Percentiles rank a stretch among this genome's conserved stretches.
Evolutionary conservation across 2,329 filamentous ascomycete genomes (phyloP).

Genomic region (Hypocreales sp.): DNA sequence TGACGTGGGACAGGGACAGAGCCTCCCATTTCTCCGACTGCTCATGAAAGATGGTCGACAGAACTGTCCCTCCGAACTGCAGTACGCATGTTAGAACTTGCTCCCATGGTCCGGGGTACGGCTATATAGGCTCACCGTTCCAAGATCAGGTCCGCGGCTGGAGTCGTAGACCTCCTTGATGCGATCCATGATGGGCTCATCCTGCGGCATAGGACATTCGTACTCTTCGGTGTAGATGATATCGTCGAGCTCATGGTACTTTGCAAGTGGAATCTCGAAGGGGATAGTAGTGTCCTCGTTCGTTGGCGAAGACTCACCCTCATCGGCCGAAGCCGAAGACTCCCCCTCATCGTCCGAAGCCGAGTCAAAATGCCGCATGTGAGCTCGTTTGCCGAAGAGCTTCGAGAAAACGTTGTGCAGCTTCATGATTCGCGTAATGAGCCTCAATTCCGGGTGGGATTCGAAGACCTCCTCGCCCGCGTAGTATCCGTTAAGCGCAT

Average conservation of each 20-base stretch:
- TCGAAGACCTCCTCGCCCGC: constrained; percentile 14
- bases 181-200: constrained; percentile 7
- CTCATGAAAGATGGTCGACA: constrained; percentile 30
- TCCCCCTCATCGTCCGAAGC: constrained; percentile 2
- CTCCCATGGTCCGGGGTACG: not conserved
- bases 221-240: constrained; percentile 1
- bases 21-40: constrained; percentile 38
- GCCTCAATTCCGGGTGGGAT: constrained; percentile 9
- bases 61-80: constrained; percentile 21
- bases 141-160: constrained; percentile 4
- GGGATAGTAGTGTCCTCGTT: no score
- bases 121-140: not conserved
- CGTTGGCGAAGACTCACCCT: not conserved
- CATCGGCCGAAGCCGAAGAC: no score
- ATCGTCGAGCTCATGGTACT: constrained; percentile 2
- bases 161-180: constrained; percentile 6
- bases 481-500: constrained; percentile 20
- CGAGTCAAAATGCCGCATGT: constrained; percentile 5
- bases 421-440: constrained; percentile 21
- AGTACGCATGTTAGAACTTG: not conserved
- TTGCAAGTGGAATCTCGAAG: no score
- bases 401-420: constrained; percentile 20
- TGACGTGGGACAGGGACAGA: constrained; percentile 32
- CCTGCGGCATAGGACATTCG: not conserved
- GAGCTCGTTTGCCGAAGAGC: constrained; percentile 9